These are phyloP conservation scores for Penicillium taxi DNA, from an alignment of 495 filamentous ascomycete species.

Conservation along the genomic window DNA sequence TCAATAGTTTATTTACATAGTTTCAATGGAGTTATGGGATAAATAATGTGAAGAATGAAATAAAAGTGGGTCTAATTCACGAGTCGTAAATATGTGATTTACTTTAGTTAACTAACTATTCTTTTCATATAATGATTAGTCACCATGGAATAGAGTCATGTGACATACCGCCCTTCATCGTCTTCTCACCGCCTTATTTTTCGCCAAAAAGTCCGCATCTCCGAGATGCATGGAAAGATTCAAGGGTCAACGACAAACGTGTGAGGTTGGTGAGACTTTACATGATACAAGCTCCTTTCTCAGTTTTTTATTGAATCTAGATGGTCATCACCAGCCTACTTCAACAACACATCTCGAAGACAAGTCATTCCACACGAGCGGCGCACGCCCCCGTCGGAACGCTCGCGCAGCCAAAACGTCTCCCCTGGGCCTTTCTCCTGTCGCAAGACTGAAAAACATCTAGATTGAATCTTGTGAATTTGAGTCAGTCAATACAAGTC, in stretches of 20 bases:
- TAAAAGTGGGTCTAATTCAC: no score
- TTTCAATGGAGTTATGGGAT: no score
- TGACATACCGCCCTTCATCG: no score
- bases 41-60: no score
- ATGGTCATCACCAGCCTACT: no score
- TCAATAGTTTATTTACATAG: no score
- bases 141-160: slow-evolving; percentile 1
- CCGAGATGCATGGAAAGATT: slow-evolving; percentile 12
- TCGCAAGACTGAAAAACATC: not conserved
- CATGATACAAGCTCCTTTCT: slow-evolving; percentile 6
- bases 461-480: not conserved
- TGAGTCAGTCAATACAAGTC: slow-evolving; percentile 5
- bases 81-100: no score
- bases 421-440: not conserved
- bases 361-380: slow-evolving; percentile 5
- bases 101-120: no score
- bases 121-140: no score
- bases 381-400: no score
- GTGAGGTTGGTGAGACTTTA: slow-evolving; percentile 2
- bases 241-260: slow-evolving; percentile 8
- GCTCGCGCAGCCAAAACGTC: no score
- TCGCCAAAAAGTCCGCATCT: slow-evolving; percentile 19
- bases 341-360: not conserved
- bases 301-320: not conserved
- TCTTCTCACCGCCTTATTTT: slow-evolving; percentile 17